A percentile compares a stretch with the other conserved stretches of the same genome.
These are phyloP conservation scores for Trichomonascaceae sp. DNA, from an alignment of 1,139 yeast genomes.

Conservation along the genomic window DNA sequence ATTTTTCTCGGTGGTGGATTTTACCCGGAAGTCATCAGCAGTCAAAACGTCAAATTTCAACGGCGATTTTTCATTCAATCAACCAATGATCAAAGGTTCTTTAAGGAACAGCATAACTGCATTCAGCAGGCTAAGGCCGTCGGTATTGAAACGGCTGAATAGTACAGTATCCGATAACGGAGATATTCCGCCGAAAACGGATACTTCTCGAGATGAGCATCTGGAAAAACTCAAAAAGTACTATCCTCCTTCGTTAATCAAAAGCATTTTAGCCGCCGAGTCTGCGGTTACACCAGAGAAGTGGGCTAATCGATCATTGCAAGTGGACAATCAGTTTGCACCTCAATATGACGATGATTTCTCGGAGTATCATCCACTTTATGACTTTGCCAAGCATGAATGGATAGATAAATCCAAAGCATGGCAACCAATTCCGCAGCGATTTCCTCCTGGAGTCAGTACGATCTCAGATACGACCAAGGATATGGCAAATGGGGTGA, in stretches of 20 bases:
- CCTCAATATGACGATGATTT: slow-evolving; percentile 60
- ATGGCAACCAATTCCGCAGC: slow-evolving; percentile 39
- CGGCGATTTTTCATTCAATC: background rate
- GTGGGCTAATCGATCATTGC: slow-evolving; percentile 36
- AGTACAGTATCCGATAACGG: background rate
- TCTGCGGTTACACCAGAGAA: slow-evolving; percentile 61
- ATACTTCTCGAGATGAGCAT: slow-evolving; percentile 36
- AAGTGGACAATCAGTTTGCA: slow-evolving; percentile 43
- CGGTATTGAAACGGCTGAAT: background rate
- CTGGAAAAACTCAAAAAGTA: slow-evolving; percentile 57
- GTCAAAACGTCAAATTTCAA: background rate
- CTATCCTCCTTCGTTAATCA: slow-evolving; percentile 71
- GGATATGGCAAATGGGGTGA: slow-evolving; percentile 42
- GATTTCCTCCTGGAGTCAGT: slow-evolving; percentile 37
- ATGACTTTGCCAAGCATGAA: slow-evolving; percentile 47
- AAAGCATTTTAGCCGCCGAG: slow-evolving; percentile 78
- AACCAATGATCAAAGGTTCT: background rate
- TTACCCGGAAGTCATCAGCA: background rate
- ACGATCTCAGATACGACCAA: slow-evolving; percentile 22
- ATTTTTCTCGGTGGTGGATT: background rate
- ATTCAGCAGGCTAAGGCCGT: background rate
- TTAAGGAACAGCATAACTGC: background rate
- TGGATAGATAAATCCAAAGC: slow-evolving; percentile 40
- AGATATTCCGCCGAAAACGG: background rate
- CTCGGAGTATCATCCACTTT: slow-evolving; percentile 50